Percentiles rank a stretch among this genome's conserved stretches.
Evolutionary conservation across 371 early-diverging fungal genomes (phyloP).

Genomic region (Funneliformis caledonium): DNA sequence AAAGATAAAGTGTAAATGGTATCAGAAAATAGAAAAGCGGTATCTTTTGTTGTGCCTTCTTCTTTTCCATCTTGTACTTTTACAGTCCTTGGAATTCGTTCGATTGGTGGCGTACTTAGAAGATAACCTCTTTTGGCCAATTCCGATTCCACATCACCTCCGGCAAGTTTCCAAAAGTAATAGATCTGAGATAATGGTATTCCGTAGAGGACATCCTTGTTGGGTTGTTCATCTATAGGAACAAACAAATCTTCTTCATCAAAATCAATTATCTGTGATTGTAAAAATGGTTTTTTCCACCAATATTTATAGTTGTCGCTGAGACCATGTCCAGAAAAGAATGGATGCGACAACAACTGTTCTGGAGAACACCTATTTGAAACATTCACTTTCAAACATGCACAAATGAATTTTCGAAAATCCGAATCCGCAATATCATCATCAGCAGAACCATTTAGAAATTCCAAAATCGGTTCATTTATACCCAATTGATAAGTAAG

Average conservation of each 20-base stretch:
- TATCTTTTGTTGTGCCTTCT: slow-evolving; percentile 50
- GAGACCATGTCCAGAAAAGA: slow-evolving; percentile 21
- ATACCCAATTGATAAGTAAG: slow-evolving; percentile 13
- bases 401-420: slow-evolving; percentile 9
- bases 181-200: slow-evolving; percentile 62
- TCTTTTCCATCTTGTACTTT: slow-evolving; percentile 52
- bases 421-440: slow-evolving; percentile 17
- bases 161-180: slow-evolving; percentile 68
- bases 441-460: slow-evolving; percentile 18
- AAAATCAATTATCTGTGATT: slow-evolving; percentile 47
- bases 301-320: slow-evolving; percentile 43
- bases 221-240: slow-evolving; percentile 32
- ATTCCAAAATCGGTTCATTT: slow-evolving; percentile 23
- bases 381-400: slow-evolving; percentile 2
- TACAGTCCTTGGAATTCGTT: slow-evolving; percentile 53
- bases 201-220: slow-evolving; percentile 43
- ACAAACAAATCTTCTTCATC: slow-evolving; percentile 39
- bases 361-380: slow-evolving; percentile 28
- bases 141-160: slow-evolving; percentile 68
- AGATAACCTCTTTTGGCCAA: slow-evolving; percentile 60
- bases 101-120: slow-evolving; percentile 64
- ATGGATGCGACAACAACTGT: slow-evolving; percentile 39
- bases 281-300: slow-evolving; percentile 50
- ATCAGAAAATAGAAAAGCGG: slow-evolving; percentile 62
- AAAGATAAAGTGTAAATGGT: slow-evolving; percentile 55